These are phyloP conservation scores for Puccinia horiana DNA, from an alignment of 1,284 basidiomycete genomes.

Conservation along the genomic window DNA sequence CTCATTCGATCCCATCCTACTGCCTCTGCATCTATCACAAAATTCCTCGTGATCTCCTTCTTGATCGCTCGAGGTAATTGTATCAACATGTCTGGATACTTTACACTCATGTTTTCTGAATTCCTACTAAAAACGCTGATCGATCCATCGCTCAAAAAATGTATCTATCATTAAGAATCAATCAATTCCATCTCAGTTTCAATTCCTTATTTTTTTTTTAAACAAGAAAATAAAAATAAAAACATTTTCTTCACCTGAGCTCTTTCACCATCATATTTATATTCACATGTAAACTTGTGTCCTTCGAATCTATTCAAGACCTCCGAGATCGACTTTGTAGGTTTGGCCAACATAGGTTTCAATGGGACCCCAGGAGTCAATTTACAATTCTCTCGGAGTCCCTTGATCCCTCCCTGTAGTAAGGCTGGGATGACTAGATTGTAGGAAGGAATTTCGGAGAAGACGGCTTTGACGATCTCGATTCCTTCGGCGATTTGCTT, in stretches of 20 bases:
- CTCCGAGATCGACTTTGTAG: constrained; percentile 98
- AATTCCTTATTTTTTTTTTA: not conserved
- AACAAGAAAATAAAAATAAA: not conserved
- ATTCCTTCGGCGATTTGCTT: constrained; percentile 76
- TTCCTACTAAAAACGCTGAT: constrained; percentile 92
- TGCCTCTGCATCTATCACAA: constrained; percentile 93
- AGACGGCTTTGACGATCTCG: constrained; percentile 82
- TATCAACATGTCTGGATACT: constrained; percentile 94
- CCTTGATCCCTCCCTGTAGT: constrained; percentile 74
- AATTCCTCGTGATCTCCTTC: constrained; percentile 71
- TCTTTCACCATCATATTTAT: constrained; percentile 98
- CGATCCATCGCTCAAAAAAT: constrained; percentile 74
- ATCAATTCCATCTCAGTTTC: constrained; percentile 53
- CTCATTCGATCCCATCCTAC: constrained; percentile 88
- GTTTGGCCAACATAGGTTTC: constrained; percentile 99
- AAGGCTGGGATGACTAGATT: constrained; percentile 91
- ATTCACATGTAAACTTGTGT: constrained; percentile 96
- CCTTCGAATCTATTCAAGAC: constrained; percentile 96
- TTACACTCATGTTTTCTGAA: constrained; percentile 99
- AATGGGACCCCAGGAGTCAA: constrained; percentile 88
- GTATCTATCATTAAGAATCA: constrained; percentile 65
- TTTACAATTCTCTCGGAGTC: constrained; percentile 75
- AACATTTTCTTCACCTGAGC: constrained; percentile 69
- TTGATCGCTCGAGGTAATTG: constrained; percentile 87
- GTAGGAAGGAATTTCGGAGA: constrained; percentile 91